phyloP scores from a whole-genome alignment of 1,284 basidiomycete species.

The Ustilago shanxiensis region DNA sequence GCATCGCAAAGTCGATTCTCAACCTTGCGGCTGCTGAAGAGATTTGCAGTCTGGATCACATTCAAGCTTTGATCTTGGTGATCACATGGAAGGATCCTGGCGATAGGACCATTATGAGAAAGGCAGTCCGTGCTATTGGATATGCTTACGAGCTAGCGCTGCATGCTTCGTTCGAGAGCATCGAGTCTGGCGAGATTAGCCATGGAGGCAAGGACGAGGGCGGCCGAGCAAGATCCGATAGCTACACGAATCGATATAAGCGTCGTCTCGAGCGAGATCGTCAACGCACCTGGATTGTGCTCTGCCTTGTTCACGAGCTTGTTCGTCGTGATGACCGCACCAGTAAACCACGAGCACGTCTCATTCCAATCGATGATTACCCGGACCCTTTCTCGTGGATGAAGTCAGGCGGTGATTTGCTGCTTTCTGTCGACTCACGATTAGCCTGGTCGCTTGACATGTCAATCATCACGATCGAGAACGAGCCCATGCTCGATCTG shows the following conservation, averaged over 20 bases:
- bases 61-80: slow-evolving; percentile 84
- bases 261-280: slow-evolving; percentile 42
- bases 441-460: slow-evolving; percentile 49
- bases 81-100: slow-evolving; percentile 82
- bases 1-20: slow-evolving; percentile 76
- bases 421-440: slow-evolving; percentile 41
- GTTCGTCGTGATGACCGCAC: slow-evolving; percentile 38
- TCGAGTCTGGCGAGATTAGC: not conserved
- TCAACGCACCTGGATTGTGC: slow-evolving; percentile 53
- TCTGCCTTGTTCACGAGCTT: slow-evolving; percentile 47
- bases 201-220: not conserved
- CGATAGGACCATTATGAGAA: slow-evolving; percentile 69
- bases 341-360: slow-evolving; percentile 25
- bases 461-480: slow-evolving; percentile 27
- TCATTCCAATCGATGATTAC: slow-evolving; percentile 42
- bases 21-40: slow-evolving; percentile 81
- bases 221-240: slow-evolving; percentile 20
- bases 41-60: slow-evolving; percentile 82
- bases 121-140: slow-evolving; percentile 65
- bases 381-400: slow-evolving; percentile 45
- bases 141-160: slow-evolving; percentile 71
- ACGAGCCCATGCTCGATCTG: slow-evolving; percentile 37
- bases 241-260: slow-evolving; percentile 14
- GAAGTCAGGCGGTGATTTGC: slow-evolving; percentile 37
- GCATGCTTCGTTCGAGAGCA: slow-evolving; percentile 27